Percentiles rank a stretch among this genome's conserved stretches.
These are phyloP conservation scores for Thelonectria discophora DNA, from an alignment of 2,329 filamentous ascomycete species.

Conservation along the genomic window DNA sequence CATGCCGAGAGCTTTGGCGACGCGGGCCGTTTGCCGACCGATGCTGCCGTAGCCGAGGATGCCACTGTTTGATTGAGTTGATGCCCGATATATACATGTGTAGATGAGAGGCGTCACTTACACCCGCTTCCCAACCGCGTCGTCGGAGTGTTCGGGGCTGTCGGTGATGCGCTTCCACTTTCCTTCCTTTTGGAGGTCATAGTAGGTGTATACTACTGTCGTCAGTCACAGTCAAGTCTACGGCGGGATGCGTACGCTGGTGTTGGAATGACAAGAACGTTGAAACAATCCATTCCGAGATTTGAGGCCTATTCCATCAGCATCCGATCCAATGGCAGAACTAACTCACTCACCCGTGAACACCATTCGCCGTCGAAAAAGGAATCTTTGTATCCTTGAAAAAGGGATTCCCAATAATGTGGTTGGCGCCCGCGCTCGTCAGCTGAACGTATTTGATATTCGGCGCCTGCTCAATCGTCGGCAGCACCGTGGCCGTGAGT, in stretches of 20 bases:
- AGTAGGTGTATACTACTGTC: slow-evolving; percentile 55
- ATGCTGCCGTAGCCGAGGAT: slow-evolving; percentile 65
- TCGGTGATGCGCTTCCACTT: slow-evolving; percentile 52
- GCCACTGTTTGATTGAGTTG: slow-evolving; percentile 45
- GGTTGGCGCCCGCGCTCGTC: slow-evolving; percentile 63
- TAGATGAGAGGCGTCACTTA: slow-evolving; percentile 45
- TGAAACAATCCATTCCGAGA: slow-evolving; percentile 64
- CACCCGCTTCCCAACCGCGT: slow-evolving; percentile 60
- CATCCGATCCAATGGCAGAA: too few species aligned
- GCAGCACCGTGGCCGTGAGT: slow-evolving; percentile 54
- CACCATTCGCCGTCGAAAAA: slow-evolving; percentile 65
- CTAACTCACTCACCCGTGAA: slow-evolving; percentile 58
- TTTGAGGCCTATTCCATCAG: slow-evolving; percentile 56
- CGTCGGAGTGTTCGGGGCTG: slow-evolving; percentile 45
- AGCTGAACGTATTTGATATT: slow-evolving; percentile 64
- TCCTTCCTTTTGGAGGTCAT: slow-evolving; percentile 53
- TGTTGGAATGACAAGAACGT: slow-evolving; percentile 62
- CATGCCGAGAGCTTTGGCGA: slow-evolving; percentile 74
- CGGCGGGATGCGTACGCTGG: slow-evolving; percentile 47
- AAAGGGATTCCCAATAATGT: slow-evolving; percentile 55
- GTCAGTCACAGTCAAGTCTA: neutral
- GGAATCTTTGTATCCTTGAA: slow-evolving; percentile 60
- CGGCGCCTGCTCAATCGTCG: slow-evolving; percentile 53
- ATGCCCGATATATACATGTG: too few species aligned
- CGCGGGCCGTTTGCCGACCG: slow-evolving; percentile 62